These are phyloP conservation scores for Mucor racemosus DNA, from an alignment of 371 early-diverging fungal genomes.

Conservation along the genomic window DNA sequence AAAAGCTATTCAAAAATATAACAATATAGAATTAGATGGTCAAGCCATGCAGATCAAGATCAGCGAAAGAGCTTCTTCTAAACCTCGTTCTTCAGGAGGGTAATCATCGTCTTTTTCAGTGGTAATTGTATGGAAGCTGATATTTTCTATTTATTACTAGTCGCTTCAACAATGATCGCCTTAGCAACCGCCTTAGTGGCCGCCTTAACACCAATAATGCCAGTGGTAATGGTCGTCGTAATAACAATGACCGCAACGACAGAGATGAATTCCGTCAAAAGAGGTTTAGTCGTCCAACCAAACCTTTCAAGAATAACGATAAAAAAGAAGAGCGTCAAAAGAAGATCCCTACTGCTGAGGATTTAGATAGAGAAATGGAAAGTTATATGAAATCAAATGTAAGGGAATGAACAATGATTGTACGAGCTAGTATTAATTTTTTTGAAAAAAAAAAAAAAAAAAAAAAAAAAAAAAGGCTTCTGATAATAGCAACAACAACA, in stretches of 20 bases:
- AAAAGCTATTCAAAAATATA: conserved; percentile 45
- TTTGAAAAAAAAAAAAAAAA: not conserved
- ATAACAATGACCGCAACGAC: conserved; percentile 9
- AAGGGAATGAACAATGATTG: not conserved
- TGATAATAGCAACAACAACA: not conserved
- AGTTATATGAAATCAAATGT: conserved; percentile 42
- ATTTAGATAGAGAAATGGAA: conserved; percentile 52
- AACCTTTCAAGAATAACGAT: not conserved
- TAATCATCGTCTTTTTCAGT: not conserved
- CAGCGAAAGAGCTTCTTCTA: conserved; percentile 4
- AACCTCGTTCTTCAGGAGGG: conserved; percentile 7
- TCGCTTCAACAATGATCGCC: conserved; percentile 9
- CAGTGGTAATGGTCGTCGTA: not conserved
- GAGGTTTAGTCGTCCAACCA: conserved; percentile 5
- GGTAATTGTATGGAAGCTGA: not conserved
- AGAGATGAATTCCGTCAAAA: conserved; percentile 16
- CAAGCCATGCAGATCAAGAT: conserved; percentile 17
- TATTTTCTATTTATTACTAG: conserved; percentile 7
- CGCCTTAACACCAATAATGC: not conserved
- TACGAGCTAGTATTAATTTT: not conserved
- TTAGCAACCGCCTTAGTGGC: conserved; percentile 1
- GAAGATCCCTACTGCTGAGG: conserved; percentile 25
- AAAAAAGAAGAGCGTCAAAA: conserved; percentile 18
- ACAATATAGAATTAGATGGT: conserved; percentile 49
- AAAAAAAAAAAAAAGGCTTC: not conserved